A percentile compares a stretch with the other conserved stretches of the same genome.
These are phyloP conservation scores for Westerdykella sp. DNA, from an alignment of 2,329 filamentous ascomycete species.

Conservation along the genomic window DNA sequence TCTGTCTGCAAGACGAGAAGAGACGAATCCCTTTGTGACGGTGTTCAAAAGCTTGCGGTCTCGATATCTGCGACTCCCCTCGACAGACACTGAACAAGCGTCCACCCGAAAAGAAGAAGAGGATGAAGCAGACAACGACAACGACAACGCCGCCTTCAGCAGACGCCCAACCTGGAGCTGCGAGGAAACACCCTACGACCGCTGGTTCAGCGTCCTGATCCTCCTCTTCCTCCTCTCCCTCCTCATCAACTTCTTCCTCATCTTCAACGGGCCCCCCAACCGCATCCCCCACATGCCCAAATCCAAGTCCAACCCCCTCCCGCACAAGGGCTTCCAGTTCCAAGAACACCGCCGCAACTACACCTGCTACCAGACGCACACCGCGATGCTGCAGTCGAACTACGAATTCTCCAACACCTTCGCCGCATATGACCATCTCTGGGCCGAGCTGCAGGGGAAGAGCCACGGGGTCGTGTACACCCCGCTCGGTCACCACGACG, in stretches of 20 bases:
- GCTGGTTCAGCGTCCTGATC: conserved; percentile 5
- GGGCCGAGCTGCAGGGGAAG: conserved; percentile 4
- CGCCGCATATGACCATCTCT: conserved; percentile 3
- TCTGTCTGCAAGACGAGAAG: neutral
- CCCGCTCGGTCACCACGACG: conserved; percentile 1
- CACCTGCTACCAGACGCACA: conserved; percentile 9
- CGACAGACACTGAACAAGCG: too few relatives aligned
- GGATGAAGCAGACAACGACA: neutral
- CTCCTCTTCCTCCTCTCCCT: conserved; percentile 8
- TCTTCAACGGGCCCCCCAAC: conserved; percentile 4
- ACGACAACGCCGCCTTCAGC: neutral
- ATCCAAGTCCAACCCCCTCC: neutral
- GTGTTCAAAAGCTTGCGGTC: conserved; percentile 5
- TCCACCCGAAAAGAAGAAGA: conserved; percentile 1
- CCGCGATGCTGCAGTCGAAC: conserved; percentile 1
- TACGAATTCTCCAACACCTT: conserved; percentile 3
- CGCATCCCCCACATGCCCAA: neutral
- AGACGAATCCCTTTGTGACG: neutral
- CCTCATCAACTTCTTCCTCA: conserved; percentile 11
- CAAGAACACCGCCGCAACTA: conserved; percentile 6
- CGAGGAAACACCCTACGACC: conserved; percentile 1
- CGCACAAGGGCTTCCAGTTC: conserved; percentile 5
- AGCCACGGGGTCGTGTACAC: conserved; percentile 6
- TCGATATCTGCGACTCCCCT: too few relatives aligned
- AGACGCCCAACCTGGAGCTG: neutral